Percentiles rank a stretch among this genome's conserved stretches.
Conservation (phyloP, 2,329 filamentous ascomycete species). For the Penicillium sp. region DNA sequence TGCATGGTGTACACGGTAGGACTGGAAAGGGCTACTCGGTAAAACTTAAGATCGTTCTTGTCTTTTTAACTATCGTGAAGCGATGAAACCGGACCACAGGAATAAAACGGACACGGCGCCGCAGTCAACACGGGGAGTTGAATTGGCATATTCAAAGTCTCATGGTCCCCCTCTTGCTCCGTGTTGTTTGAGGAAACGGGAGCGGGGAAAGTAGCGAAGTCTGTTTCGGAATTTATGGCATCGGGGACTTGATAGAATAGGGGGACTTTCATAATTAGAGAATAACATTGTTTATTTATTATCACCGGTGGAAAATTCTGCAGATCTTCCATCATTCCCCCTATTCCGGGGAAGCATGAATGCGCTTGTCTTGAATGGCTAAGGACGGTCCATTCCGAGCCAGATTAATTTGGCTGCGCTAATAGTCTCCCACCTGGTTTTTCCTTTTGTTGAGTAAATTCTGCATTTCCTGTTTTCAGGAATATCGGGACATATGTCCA, state of each 20-base stretch:
- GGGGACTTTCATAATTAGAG: background rate
- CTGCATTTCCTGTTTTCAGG: background rate
- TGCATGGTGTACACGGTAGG: constrained; percentile 15
- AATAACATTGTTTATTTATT: background rate
- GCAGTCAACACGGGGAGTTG: background rate
- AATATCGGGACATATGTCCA: background rate
- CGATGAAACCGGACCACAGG: background rate
- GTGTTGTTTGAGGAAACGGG: constrained; percentile 20
- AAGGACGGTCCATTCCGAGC: background rate
- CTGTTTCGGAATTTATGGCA: background rate
- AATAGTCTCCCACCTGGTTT: background rate
- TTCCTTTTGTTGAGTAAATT: background rate
- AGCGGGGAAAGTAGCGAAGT: background rate
- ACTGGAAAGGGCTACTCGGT: background rate
- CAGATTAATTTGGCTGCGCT: background rate
- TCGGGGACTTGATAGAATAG: too few relatives aligned
- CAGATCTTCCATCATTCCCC: background rate
- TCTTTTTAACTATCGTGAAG: background rate
- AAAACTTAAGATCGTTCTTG: background rate
- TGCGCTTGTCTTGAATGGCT: background rate
- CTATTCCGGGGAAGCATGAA: background rate
- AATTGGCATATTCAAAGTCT: background rate
- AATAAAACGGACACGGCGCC: constrained; percentile 14
- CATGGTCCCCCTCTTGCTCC: background rate
- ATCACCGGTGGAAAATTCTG: background rate